Conservation (phyloP, 257 asterid genomes). For the Nicotiana sylvestris region DNA sequence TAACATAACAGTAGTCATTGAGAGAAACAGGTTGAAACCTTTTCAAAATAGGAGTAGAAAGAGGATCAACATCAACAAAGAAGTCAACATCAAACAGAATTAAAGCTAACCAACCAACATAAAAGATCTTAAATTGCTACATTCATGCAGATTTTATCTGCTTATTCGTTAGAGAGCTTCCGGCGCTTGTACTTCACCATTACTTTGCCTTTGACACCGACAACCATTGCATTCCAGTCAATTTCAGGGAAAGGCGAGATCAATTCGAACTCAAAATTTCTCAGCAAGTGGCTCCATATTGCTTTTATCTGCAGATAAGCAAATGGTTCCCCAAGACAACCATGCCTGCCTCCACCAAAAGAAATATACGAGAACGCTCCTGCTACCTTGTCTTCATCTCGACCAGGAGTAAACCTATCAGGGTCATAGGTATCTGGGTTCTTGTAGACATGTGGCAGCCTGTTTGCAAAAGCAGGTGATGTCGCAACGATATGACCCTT, state of each 20-base stretch:
- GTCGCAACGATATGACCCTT: constrained; percentile 31
- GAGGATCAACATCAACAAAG: not conserved
- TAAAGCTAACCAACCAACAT: not conserved
- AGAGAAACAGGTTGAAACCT: not conserved
- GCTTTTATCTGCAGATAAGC: constrained; percentile 93
- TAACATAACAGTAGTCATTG: not conserved
- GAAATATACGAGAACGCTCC: constrained; percentile 93
- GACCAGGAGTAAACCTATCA: constrained; percentile 72
- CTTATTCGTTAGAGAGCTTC: constrained; percentile 6
- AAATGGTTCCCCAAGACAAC: constrained; percentile 93
- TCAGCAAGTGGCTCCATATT: constrained; percentile 90
- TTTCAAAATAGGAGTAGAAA: not conserved
- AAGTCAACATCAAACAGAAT: not conserved
- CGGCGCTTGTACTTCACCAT: constrained; percentile 25
- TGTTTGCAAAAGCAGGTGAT: constrained; percentile 28
- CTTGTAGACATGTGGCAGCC: constrained; percentile 56
- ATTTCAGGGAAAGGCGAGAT: constrained; percentile 52
- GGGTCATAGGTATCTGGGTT: constrained; percentile 80
- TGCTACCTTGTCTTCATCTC: constrained; percentile 90
- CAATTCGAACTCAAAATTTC: constrained; percentile 61
- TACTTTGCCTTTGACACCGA: constrained; percentile 51
- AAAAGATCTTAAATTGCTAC: not conserved
- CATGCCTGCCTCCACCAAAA: constrained; percentile 95
- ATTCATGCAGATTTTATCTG: not conserved
- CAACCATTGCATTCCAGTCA: constrained; percentile 63